Base-by-base conservation (phyloP, 257 asterid genomes). In the Solanum chilense region DNA sequence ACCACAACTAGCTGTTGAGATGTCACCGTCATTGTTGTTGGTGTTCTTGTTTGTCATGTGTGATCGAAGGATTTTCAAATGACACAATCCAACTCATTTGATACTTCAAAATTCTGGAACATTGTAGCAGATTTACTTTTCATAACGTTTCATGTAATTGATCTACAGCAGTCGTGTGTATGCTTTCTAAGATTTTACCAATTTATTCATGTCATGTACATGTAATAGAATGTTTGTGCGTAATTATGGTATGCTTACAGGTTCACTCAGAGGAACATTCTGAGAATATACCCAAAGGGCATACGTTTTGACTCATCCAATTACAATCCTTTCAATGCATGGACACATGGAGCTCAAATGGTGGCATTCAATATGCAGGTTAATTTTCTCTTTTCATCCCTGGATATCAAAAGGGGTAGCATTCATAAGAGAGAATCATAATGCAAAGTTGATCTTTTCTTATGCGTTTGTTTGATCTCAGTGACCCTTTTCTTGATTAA, bases 321-420 rank as follows among this genome's bases (percentile, higher is more conserved):
- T 90, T 96, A 96, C 90, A 96, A 96, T 88, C 98, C 98, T 62
- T 91, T 96, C 39, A 89, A 93, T 84, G 98, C 94, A 75, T 96
- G 98, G 98, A 86, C 92, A 87, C 98, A 94, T 89, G 98, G 98
- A 90, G 98, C 98, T 78, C 98, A 96, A 89, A 94, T 96, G 98
- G 98, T 96, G 82, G 98, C 98, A 87, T 93, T 94, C 91, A 96
- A 96, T 87, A 94, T 96, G 98, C 98, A 96, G 98, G 98, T 94
- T 87, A 76, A 87, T 18, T 31, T 82, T 85, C 82, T 77, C 8
- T 68, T 71, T 89, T 86, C 42, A 16, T 74, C 49, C 44, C 49
- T 10, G 29, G 23, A 75, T 44, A 77, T n/a, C 64, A 77, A 14
- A 25, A 77, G 37, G 1, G 23, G 39, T 27, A 45, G 64, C 39